A percentile compares a stretch with the other conserved stretches of the same genome.
These are phyloP conservation scores for Geotrichum restrictum DNA, from an alignment of 1,139 yeast genomes.

Conservation along the genomic window DNA sequence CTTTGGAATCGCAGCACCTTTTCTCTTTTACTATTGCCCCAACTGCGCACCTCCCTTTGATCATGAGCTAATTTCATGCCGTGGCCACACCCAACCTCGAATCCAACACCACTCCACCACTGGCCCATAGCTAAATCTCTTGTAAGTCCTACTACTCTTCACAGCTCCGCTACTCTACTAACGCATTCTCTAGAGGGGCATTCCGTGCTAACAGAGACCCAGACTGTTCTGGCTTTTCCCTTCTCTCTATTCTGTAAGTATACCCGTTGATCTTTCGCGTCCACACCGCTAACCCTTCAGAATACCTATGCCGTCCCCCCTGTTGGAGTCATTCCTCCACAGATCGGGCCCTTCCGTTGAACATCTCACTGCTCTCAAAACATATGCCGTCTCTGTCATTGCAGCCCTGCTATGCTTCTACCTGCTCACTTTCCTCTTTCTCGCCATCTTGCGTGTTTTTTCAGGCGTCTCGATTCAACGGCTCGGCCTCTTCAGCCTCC, in stretches of 20 bases:
- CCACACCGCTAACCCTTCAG: background rate
- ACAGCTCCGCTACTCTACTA: background rate
- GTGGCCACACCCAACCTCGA: too few species aligned
- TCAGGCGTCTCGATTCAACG: conserved; percentile 45
- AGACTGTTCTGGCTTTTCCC: background rate
- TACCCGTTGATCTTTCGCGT: too few species aligned
- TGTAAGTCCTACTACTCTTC: too few species aligned
- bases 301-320: background rate
- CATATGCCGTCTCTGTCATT: conserved; percentile 21
- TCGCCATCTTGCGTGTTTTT: conserved; percentile 41
- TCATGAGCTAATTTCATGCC: background rate
- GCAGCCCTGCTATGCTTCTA: conserved; percentile 32
- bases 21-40: too few species aligned
- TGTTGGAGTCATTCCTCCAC: background rate
- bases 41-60: too few species aligned
- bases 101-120: too few species aligned
- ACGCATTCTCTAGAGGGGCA: background rate
- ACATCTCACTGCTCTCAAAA: conserved; percentile 1
- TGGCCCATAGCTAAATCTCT: too few species aligned
- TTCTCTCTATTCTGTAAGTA: background rate
- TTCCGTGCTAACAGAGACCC: background rate
- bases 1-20: too few species aligned
- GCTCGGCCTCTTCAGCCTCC: conserved; percentile 41
- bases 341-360: background rate
- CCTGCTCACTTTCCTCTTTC: conserved; percentile 37